These are phyloP conservation scores for Septoria petroselini DNA, from an alignment of 2,329 filamentous ascomycete species.

Conservation along the genomic window DNA sequence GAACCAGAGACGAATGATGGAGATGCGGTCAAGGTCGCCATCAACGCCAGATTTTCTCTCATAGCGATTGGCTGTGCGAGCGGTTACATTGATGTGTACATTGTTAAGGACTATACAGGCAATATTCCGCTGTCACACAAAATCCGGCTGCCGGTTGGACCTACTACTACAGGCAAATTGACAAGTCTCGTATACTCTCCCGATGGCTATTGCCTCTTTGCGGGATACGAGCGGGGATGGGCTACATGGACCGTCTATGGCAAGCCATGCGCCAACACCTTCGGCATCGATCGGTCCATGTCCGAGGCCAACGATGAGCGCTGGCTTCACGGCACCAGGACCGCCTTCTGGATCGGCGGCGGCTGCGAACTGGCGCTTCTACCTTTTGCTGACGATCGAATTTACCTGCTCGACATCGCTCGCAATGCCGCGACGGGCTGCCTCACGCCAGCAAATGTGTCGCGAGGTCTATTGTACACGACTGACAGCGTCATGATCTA, in stretches of 20 bases:
- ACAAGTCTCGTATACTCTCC: constrained; percentile 82
- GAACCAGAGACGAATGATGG: constrained; percentile 59
- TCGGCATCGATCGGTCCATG: constrained; percentile 64
- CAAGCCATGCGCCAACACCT: constrained; percentile 81
- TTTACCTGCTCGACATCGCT: constrained; percentile 89
- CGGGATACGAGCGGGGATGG: constrained; percentile 90
- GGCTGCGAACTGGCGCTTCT: constrained; percentile 82
- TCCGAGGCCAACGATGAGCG: constrained; percentile 68
- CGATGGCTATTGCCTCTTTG: constrained; percentile 94
- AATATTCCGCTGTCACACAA: constrained; percentile 86
- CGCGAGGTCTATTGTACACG: constrained; percentile 83
- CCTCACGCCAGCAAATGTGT: constrained; percentile 86
- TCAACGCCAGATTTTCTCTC: constrained; percentile 93
- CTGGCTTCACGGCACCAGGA: constrained; percentile 76
- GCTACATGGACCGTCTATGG: constrained; percentile 97
- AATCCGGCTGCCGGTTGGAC: constrained; percentile 67
- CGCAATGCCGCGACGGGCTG: constrained; percentile 90
- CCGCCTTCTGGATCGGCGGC: constrained; percentile 81
- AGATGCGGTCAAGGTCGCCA: constrained; percentile 69
- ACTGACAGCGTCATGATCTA: constrained; percentile 88
- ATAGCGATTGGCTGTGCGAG: constrained; percentile 80
- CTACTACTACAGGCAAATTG: constrained; percentile 64
- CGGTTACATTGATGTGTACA: constrained; percentile 83
- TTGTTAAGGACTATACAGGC: constrained; percentile 85
- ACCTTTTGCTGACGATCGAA: constrained; percentile 62